Evolutionary conservation across 345 rosid genomes (phyloP).

Genomic region (Boechera retrofracta): DNA sequence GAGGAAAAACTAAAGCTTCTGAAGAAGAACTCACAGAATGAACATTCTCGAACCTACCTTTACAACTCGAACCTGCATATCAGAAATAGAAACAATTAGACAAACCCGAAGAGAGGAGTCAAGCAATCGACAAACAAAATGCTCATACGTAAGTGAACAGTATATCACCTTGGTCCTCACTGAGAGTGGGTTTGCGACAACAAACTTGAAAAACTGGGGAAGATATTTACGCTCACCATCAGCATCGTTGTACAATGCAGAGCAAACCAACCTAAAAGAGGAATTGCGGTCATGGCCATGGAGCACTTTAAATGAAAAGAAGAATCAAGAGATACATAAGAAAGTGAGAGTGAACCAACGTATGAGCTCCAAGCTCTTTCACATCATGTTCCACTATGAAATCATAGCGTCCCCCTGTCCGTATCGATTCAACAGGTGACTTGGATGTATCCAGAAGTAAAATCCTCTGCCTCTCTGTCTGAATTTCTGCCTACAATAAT

Average conservation of each 20-base stretch:
- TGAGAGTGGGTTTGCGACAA: conserved; percentile 89
- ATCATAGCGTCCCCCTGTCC: conserved; percentile 90
- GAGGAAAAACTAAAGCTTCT: conserved; percentile 11
- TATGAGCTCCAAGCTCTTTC: conserved; percentile 98
- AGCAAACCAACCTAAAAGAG: conserved; percentile 79
- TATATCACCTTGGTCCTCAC: conserved; percentile 82
- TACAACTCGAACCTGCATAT: conserved; percentile 86
- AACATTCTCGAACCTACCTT: conserved; percentile 57
- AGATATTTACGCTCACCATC: conserved; percentile 92
- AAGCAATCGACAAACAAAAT: neutral
- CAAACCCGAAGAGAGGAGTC: neutral
- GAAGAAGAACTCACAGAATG: conserved; percentile 9
- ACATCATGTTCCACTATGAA: conserved; percentile 97
- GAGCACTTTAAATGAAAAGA: conserved; percentile 2
- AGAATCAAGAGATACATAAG: neutral
- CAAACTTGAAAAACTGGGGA: conserved; percentile 95
- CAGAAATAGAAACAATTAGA: conserved; percentile 32
- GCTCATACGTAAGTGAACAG: neutral
- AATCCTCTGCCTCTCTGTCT: conserved; percentile 91
- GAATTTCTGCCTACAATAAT: conserved; percentile 84
- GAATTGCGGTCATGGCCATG: neutral
- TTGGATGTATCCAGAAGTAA: conserved; percentile 87
- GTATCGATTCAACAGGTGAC: conserved; percentile 82
- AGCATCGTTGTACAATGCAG: conserved; percentile 84
- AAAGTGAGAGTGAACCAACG: conserved; percentile 50